Evolutionary conservation across 495 filamentous ascomycete genomes (phyloP), one percentile per base, ranked within the genome.

Genomic region (Hyaloscypha hepaticicola): DNA sequence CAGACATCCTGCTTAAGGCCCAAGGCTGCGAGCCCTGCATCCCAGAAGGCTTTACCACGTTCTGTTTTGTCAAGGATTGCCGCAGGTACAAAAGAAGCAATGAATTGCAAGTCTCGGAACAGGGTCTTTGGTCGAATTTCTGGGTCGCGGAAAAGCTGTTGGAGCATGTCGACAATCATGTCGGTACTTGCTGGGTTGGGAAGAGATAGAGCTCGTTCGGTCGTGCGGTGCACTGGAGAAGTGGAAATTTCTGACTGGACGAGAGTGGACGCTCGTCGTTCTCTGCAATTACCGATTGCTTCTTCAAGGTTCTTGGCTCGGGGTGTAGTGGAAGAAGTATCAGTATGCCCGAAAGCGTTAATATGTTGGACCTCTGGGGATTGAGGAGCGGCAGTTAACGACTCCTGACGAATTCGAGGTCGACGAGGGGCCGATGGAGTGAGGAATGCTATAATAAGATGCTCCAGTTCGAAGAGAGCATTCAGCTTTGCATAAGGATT

Each of bases 101-200:
- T 96, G 72, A 91, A 97, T 72, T 99, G 95, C 9, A 99, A 78
- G 72, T 99, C 95, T 28, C 95, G 90, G 80, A 97, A 98, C 0
- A 99, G 82, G 0, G 94, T 94, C 75, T 89, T 91, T 0, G 95
- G 94, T 51, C 95, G 88, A 61, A 94, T 83, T 14, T 88, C 83
- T 5, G 84, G 75, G 70, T 92, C 85, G 49, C 88, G 84, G 74
- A 99, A 92, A 19, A 99, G 83, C 6, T 85, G 81, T 60, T 93
- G 88, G 1, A 99, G 77, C 8, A 92, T 84, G 53, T 90, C 86
- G 31, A 93, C 87, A 26, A 96, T 92, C 73, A 86, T 85, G 61
- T 92, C 88, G n/a, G 83, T 85, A 60, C 72, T 86, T 61, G 69
- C 82, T 19, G 65, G 65, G 72, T 78, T 90, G 68, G 69, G 79